Base-by-base conservation (phyloP, 768 basidiomycete species). In the Favolaschia claudopus region DNA sequence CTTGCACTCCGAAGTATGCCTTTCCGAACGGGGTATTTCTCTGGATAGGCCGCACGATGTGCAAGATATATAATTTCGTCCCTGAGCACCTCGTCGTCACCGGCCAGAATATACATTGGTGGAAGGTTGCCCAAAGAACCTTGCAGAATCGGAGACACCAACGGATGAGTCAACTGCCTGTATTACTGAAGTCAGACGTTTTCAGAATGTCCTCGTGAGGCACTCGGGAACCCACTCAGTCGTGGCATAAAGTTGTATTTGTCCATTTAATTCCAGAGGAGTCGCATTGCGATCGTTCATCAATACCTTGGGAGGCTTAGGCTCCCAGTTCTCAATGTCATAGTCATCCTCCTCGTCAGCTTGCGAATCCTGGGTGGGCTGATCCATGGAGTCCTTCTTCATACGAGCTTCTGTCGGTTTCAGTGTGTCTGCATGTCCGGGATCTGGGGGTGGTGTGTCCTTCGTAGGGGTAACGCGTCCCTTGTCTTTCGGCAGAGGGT, bases 11-110 rank as follows among this genome's bases (percentile, higher is more conserved):
- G 69, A 14, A 87, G 72, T 2, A 87, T 76, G 20, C 86, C 85
- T 14, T 80, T 71, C 24, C 88, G 77, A 1, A 85, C 74, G 2
- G 89, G 89, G 67, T 86, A 92, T 28, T 82, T 69, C 1, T 80
- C 75, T 1, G 92, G 93, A 67, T 88, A 76, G 1, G 93, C 91
- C 5, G 92, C 91, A 63, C 89, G 89, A 70, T 94, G 92, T 0
- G 92, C 91, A 59, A 88, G 63, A 67, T 89, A 91, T 7, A 93
- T 77, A 27, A 91, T 86, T 72, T 93, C 92, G 69, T 95, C 92
- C 19, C 91, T 74, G 32, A 93, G 70, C 1, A 91, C 85, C 69
- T 93, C 92, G 13, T 85, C 86, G 60, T 92, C 83, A 0, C 92
- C 90, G 2, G 85, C 84, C 24, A 91, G 72, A 56, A 94, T 84